These are phyloP conservation scores for Entomortierella lignicola DNA, from an alignment of 192 early-diverging fungal genomes.

Conservation along the genomic window DNA sequence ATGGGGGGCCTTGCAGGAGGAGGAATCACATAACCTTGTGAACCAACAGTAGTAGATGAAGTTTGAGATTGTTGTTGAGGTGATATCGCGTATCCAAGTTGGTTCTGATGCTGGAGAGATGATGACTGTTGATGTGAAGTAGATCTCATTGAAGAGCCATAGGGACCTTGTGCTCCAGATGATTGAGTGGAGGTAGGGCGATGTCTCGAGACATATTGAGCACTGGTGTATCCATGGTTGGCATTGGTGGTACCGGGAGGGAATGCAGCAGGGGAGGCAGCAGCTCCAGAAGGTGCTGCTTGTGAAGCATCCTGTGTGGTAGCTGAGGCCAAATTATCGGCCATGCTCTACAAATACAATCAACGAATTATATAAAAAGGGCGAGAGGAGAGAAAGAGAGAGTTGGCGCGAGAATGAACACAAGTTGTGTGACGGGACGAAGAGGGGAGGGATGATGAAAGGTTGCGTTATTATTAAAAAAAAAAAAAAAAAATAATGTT, in stretches of 20 bases:
- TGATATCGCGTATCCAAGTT: slow-evolving; percentile 9
- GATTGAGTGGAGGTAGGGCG: slow-evolving; percentile 21
- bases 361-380: slow-evolving; percentile 2
- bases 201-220: slow-evolving; percentile 49
- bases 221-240: slow-evolving; percentile 53
- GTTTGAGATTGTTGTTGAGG: slow-evolving; percentile 15
- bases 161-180: slow-evolving; percentile 29
- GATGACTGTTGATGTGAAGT: slow-evolving; percentile 3
- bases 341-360: slow-evolving; percentile 16
- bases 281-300: slow-evolving; percentile 1
- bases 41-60: background rate
- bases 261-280: slow-evolving; percentile 12
- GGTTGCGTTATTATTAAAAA: no score
- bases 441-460: no score
- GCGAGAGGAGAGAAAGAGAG: background rate
- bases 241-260: slow-evolving; percentile 13
- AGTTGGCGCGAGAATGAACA: background rate
- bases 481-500: no score
- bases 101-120: slow-evolving; percentile 15
- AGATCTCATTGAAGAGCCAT: slow-evolving; percentile 23
- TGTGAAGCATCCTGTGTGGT: slow-evolving; percentile 19
- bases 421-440: background rate
- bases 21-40: slow-evolving; percentile 20
- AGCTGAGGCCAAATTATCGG: slow-evolving; percentile 33
- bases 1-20: slow-evolving; percentile 29